A percentile compares a stretch with the other conserved stretches of the same genome.
Conservation (phyloP, 2,329 filamentous ascomycete species). For the Chrysosporium keratinophilum region DNA sequence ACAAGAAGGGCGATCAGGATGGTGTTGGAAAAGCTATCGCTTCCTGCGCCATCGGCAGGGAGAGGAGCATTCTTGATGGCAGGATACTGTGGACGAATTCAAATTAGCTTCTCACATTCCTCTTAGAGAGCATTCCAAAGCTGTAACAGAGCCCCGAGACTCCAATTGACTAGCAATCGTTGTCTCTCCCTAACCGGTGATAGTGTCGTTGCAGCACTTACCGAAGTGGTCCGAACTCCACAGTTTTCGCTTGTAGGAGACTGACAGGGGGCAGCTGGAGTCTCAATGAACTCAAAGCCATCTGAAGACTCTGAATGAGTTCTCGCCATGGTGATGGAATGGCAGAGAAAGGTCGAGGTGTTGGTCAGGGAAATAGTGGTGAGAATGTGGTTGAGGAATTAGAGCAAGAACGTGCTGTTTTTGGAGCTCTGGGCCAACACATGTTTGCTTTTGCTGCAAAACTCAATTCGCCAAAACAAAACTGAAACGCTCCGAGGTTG, state of each 20-base stretch:
- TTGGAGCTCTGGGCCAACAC: constrained; percentile 9
- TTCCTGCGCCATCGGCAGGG: constrained; percentile 75
- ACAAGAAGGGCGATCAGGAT: constrained; percentile 61
- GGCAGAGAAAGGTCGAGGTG: not conserved
- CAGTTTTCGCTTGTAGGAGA: constrained; percentile 45
- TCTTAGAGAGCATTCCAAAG: not conserved
- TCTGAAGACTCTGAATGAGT: constrained; percentile 37
- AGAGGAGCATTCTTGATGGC: constrained; percentile 90
- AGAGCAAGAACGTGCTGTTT: not conserved
- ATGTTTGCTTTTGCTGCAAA: constrained; percentile 6
- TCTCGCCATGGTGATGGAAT: constrained; percentile 26
- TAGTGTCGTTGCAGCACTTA: constrained; percentile 31
- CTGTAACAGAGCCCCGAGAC: not conserved
- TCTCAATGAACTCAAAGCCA: constrained; percentile 48
- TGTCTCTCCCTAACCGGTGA: not conserved
- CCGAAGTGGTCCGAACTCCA: constrained; percentile 52
- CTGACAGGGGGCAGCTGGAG: constrained; percentile 46
- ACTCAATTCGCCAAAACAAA: constrained; percentile 4
- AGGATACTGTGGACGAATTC: constrained; percentile 51
- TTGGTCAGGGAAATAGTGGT: not conserved
- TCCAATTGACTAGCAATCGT: not conserved
- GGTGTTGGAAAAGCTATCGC: constrained; percentile 77
- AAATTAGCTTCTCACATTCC: constrained; percentile 21
- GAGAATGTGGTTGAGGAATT: not conserved
- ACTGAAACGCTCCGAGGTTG: too few species aligned